Conservation (phyloP, 169 alveolate species). For the Eimeria tenella region DNA sequence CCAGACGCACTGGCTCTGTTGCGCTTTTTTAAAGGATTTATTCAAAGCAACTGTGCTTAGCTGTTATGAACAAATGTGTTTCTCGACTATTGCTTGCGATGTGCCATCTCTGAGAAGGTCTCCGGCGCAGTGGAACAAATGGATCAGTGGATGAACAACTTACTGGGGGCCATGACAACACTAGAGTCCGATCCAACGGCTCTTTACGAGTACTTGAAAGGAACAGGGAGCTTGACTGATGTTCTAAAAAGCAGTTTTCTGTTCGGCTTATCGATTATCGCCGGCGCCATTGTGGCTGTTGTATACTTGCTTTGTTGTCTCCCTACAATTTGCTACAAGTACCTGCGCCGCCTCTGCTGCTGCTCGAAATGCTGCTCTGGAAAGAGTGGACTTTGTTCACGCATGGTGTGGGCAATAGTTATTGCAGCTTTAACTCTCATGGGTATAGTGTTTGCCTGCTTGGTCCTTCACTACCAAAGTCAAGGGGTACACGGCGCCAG, state of each 20-base stretch:
- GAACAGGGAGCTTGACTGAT: conserved; percentile 31
- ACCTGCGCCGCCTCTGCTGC: conserved; percentile 58
- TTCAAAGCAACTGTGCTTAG: no score
- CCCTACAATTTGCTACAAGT: conserved; percentile 58
- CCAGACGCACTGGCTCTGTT: no score
- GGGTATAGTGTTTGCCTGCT: conserved; percentile 42
- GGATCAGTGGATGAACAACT: conserved; percentile 53
- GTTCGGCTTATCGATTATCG: conserved; percentile 40
- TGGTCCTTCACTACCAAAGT: conserved; percentile 11
- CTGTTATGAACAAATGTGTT: no score
- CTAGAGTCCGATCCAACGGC: conserved; percentile 65
- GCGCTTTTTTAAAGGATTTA: no score
- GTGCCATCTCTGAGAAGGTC: conserved; percentile 14
- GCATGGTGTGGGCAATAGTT: background rate
- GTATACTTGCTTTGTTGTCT: conserved; percentile 47
- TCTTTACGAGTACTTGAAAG: conserved; percentile 33
- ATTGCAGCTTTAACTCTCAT: conserved; percentile 13
- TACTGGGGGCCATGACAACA: conserved; percentile 41
- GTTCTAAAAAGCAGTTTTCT: conserved; percentile 48
- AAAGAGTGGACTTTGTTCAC: conserved; percentile 17
- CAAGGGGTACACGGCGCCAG: conserved; percentile 48
- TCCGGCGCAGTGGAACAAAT: conserved; percentile 2
- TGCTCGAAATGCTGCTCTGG: conserved; percentile 30
- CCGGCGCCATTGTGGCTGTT: conserved; percentile 37
- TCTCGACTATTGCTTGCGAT: background rate